These are phyloP conservation scores for Zymoseptoria brevis DNA, from an alignment of 2,329 filamentous ascomycete species.

Conservation along the genomic window DNA sequence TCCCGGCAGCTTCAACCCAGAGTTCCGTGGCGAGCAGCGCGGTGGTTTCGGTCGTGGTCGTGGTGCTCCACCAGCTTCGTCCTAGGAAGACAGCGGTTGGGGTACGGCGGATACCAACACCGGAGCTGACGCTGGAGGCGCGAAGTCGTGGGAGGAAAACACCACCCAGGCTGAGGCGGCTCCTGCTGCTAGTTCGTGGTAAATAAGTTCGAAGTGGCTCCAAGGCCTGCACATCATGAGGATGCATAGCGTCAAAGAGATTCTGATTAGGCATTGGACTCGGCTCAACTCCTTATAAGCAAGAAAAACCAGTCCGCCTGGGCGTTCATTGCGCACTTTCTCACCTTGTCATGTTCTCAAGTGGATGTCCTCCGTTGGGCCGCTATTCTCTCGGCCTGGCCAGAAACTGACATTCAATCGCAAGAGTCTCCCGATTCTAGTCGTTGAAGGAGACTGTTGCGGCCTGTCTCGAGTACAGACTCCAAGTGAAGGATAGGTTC, in stretches of 20 bases:
- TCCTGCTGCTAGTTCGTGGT: not conserved
- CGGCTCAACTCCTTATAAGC: not conserved
- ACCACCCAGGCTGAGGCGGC: slow-evolving; percentile 2
- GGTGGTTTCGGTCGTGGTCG: slow-evolving; percentile 74
- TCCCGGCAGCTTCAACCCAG: slow-evolving; percentile 83
- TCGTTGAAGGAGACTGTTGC: too few relatives aligned
- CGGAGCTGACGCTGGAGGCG: not conserved
- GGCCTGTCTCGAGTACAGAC: too few relatives aligned
- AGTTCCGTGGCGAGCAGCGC: slow-evolving; percentile 48
- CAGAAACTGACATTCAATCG: too few relatives aligned
- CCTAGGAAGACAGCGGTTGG: slow-evolving; percentile 31
- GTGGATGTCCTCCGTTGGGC: not conserved
- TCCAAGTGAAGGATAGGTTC: too few relatives aligned
- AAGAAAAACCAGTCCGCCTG: not conserved
- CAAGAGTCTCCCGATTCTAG: too few relatives aligned
- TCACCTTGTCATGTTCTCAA: not conserved
- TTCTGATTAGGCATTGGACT: slow-evolving; percentile 1
- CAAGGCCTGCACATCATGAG: not conserved
- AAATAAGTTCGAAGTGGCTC: not conserved
- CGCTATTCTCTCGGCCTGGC: not conserved
- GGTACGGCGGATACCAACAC: slow-evolving; percentile 3
- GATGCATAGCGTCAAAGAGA: not conserved
- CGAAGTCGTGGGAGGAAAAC: slow-evolving; percentile 3
- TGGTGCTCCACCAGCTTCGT: slow-evolving; percentile 53
- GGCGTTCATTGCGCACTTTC: not conserved